These are phyloP conservation scores for Candida argentea DNA, from an alignment of 805 yeast species.

Conservation along the genomic window DNA sequence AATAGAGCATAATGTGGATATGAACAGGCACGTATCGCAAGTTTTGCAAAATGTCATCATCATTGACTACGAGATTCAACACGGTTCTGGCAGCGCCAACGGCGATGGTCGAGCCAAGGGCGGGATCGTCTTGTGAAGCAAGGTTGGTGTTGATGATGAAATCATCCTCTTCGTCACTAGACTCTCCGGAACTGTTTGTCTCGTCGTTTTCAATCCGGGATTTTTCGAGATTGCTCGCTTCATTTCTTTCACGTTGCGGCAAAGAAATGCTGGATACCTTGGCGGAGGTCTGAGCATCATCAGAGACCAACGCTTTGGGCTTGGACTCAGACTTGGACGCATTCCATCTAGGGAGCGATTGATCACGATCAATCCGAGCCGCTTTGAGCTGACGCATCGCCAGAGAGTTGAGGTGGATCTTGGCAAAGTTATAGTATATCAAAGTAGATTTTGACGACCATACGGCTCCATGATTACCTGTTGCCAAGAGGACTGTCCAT, in stretches of 20 bases:
- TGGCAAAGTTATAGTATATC: conserved; percentile 64
- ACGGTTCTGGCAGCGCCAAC: conserved; percentile 55
- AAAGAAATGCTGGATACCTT: conserved; percentile 2
- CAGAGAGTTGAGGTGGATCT: conserved; percentile 56
- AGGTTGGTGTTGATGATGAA: conserved; percentile 23
- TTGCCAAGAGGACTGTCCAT: conserved; percentile 62
- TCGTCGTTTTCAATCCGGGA: conserved; percentile 9
- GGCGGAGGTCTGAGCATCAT: conserved; percentile 4
- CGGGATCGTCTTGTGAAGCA: conserved; percentile 22
- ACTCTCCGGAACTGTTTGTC: too few species aligned
- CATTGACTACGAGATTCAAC: conserved; percentile 46
- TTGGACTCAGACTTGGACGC: conserved; percentile 1
- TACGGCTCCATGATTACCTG: conserved; percentile 41
- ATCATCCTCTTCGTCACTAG: too few species aligned
- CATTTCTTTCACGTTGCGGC: too few species aligned
- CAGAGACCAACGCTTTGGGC: conserved; percentile 2
- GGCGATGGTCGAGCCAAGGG: conserved; percentile 40
- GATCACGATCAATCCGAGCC: conserved; percentile 15
- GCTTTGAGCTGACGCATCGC: conserved; percentile 35
- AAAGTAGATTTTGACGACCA: conserved; percentile 67
- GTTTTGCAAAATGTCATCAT: conserved; percentile 45
- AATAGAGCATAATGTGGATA: conserved; percentile 60
- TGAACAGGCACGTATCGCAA: conserved; percentile 62
- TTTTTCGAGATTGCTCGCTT: conserved; percentile 6
- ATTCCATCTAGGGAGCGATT: conserved; percentile 26